Evolutionary conservation across 352 stramenopile genomes (phyloP).

Genomic region (Pythium vanterpoolii): DNA sequence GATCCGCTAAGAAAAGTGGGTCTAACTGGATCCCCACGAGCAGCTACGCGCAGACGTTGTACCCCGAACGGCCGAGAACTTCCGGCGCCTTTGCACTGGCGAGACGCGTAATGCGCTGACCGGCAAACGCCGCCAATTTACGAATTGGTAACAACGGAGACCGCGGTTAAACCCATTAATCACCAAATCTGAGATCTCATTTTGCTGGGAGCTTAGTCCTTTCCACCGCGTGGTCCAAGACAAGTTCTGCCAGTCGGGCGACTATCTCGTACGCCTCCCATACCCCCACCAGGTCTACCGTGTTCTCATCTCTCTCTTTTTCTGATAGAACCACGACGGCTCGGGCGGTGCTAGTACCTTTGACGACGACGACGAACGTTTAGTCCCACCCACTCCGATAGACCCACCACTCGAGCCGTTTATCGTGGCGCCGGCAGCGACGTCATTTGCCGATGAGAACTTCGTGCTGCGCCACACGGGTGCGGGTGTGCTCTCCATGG

Average conservation of each 20-base stretch:
- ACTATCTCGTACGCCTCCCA: constrained; percentile 68
- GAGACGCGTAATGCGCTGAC: constrained; percentile 64
- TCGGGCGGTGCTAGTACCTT: constrained; percentile 89
- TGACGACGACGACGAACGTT: constrained; percentile 6
- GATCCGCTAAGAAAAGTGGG: not conserved
- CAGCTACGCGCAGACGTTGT: constrained; percentile 92
- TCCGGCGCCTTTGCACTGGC: constrained; percentile 94
- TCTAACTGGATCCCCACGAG: not conserved
- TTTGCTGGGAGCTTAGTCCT: constrained; percentile 27
- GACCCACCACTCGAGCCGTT: not conserved
- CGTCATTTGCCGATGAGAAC: constrained; percentile 92
- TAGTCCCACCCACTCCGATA: not conserved
- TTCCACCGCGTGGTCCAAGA: constrained; percentile 92
- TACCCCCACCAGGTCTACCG: too few relatives aligned
- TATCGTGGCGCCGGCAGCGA: constrained; percentile 4
- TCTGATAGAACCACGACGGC: constrained; percentile 70
- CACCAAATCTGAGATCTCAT: not conserved
- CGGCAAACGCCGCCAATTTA: constrained; percentile 51
- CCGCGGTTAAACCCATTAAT: not conserved
- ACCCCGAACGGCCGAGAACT: constrained; percentile 95
- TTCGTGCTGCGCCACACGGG: constrained; percentile 90
- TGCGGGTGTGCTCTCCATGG: constrained; percentile 91
- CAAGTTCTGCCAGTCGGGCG: constrained; percentile 90
- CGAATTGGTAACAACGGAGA: constrained; percentile 31
- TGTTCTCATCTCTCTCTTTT: constrained; percentile 15